A percentile compares a stretch with the other conserved stretches of the same genome.
Conservation (phyloP, 1,284 basidiomycete genomes). For the Rhodotorula sp. region DNA sequence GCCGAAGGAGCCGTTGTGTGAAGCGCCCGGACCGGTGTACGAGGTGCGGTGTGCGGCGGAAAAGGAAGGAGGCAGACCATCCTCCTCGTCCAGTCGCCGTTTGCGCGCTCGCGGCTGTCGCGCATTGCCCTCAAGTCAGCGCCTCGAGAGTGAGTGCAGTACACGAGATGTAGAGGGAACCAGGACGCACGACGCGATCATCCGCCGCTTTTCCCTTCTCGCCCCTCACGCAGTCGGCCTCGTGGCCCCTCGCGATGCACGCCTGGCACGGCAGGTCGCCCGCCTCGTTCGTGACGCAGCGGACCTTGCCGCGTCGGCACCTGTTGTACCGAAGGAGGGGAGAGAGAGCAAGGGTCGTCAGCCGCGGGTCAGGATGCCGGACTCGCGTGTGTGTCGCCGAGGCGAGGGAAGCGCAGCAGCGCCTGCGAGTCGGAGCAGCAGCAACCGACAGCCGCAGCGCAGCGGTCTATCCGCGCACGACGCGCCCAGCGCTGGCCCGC, state of each 20-base stretch:
- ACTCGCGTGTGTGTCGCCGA: too few relatives aligned
- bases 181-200: background rate
- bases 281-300: background rate
- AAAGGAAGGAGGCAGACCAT: background rate
- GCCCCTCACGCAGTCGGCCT: background rate
- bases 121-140: background rate
- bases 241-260: background rate
- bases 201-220: conserved; percentile 1
- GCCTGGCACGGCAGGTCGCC: conserved; percentile 13
- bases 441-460: too few relatives aligned
- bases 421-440: too few relatives aligned
- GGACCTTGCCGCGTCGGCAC: conserved; percentile 6
- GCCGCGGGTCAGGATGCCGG: too few relatives aligned
- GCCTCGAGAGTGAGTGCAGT: too few relatives aligned
- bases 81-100: conserved; percentile 4
- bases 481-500: too few relatives aligned
- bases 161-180: background rate
- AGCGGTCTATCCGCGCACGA: too few relatives aligned
- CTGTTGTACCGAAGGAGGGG: background rate
- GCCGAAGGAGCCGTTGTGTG: too few relatives aligned
- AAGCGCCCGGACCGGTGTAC: background rate
- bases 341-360: too few relatives aligned
- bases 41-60: background rate
- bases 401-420: too few relatives aligned
- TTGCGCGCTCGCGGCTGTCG: background rate